Evolutionary conservation across 164 flowering plant species (phyloP).

Genomic region (Platanus orientalis): DNA sequence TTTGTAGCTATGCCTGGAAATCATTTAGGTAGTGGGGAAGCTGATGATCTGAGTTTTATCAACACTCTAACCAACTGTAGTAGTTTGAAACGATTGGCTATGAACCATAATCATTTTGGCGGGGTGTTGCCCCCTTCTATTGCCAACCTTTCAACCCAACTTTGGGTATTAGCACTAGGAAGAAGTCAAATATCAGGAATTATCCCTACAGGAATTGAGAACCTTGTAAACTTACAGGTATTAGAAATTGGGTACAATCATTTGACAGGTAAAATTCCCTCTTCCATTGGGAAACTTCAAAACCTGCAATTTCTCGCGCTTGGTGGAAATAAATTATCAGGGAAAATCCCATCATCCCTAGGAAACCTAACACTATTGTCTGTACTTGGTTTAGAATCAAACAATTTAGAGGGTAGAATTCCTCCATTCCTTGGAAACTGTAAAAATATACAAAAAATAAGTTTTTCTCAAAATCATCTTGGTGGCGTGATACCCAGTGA

Average conservation of each 20-base stretch:
- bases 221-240: conserved; percentile 18
- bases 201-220: conserved; percentile 27
- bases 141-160: conserved; percentile 26
- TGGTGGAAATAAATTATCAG: conserved; percentile 16
- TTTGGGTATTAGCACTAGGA: conserved; percentile 10
- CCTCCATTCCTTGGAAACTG: conserved; percentile 30
- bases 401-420: conserved; percentile 24
- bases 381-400: conserved; percentile 13
- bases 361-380: conserved; percentile 24
- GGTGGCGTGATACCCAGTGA: conserved; percentile 26
- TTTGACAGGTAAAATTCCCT: too few species aligned
- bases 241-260: conserved; percentile 5
- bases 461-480: conserved; percentile 23
- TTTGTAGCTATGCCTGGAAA: too few species aligned
- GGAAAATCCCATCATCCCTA: conserved; percentile 25
- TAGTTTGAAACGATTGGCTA: conserved; percentile 9
- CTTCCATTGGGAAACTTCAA: conserved; percentile 19
- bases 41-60: too few species aligned
- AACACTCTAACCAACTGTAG: conserved; percentile 34
- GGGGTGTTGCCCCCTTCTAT: conserved; percentile 24
- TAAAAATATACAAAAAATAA: conserved; percentile 4
- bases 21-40: background rate
- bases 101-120: conserved; percentile 20
- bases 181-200: conserved; percentile 23
- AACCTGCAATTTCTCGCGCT: conserved; percentile 9